phyloP scores from a whole-genome alignment of 164 flowering plant genomes.

The Nymphaea thermarum region DNA sequence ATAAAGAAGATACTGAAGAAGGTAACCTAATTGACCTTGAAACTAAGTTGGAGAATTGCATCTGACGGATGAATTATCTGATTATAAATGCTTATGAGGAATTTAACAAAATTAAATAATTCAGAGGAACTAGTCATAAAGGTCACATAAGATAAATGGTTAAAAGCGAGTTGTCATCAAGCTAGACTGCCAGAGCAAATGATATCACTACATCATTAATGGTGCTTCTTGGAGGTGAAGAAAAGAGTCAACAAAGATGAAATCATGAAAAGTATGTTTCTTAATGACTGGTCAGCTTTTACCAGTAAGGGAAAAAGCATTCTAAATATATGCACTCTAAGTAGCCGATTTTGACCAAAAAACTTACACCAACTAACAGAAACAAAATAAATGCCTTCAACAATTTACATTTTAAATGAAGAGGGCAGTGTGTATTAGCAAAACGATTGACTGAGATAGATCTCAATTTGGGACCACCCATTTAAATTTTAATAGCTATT shows the following conservation, averaged over 20 bases:
- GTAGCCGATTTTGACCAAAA: neutral
- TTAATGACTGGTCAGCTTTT: neutral
- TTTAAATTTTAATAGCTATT: no score
- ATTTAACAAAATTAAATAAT: no score
- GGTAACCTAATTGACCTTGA: neutral
- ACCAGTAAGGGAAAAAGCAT: neutral
- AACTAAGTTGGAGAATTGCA: neutral
- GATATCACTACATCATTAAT: no score
- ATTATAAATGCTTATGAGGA: conserved; percentile 5
- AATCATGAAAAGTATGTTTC: neutral
- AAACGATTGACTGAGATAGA: no score
- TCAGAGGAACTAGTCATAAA: neutral
- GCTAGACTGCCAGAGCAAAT: no score
- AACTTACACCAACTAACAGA: no score
- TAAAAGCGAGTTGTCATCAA: no score
- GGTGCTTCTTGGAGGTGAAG: no score
- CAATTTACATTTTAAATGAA: no score
- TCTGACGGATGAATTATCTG: neutral
- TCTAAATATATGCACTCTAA: neutral
- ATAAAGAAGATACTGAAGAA: neutral
- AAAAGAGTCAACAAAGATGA: neutral
- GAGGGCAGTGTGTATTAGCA: no score
- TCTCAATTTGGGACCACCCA: no score
- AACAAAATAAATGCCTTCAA: no score
- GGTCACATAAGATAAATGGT: neutral